Evolutionary conservation across 2,329 filamentous ascomycete species (phyloP).

Genomic region (Aaosphaeria arxii): DNA sequence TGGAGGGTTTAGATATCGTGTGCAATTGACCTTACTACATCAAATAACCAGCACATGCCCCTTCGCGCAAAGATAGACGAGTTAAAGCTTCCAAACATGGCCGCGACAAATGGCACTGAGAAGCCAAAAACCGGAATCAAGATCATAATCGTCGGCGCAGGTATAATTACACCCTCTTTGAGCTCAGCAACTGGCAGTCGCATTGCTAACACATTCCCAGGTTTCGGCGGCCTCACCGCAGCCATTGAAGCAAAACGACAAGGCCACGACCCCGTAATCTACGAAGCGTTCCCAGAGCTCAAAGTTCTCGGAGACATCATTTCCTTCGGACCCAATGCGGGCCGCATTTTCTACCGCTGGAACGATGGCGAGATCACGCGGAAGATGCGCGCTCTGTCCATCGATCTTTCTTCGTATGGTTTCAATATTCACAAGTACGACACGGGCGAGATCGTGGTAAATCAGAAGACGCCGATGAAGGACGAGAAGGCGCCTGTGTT

Average conservation of each 20-base stretch:
- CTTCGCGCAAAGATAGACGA: conserved; percentile 18
- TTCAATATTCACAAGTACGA: conserved; percentile 61
- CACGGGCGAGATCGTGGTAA: conserved; percentile 59
- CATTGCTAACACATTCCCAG: conserved; percentile 24
- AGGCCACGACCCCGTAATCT: conserved; percentile 58
- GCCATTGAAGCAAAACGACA: conserved; percentile 63
- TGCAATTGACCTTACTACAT: neutral
- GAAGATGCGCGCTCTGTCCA: conserved; percentile 50
- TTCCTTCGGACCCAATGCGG: conserved; percentile 59
- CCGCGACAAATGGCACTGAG: conserved; percentile 7
- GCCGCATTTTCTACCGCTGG: conserved; percentile 62
- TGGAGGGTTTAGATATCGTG: neutral
- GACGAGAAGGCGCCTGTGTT: conserved; percentile 53
- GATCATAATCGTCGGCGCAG: conserved; percentile 49
- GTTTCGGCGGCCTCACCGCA: conserved; percentile 61
- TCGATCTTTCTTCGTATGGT: conserved; percentile 52
- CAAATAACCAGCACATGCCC: conserved; percentile 11
- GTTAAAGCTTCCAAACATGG: conserved; percentile 18
- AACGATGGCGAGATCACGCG: conserved; percentile 46
- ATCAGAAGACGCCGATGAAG: conserved; percentile 48
- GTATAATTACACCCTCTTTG: conserved; percentile 22
- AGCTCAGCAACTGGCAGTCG: neutral
- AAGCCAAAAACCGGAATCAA: conserved; percentile 48
- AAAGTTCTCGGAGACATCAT: conserved; percentile 63
- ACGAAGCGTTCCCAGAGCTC: conserved; percentile 56